Evolutionary conservation across 495 filamentous ascomycete genomes (phyloP), one percentile per base, ranked within the genome.

Genomic region (Tuber brumale): DNA sequence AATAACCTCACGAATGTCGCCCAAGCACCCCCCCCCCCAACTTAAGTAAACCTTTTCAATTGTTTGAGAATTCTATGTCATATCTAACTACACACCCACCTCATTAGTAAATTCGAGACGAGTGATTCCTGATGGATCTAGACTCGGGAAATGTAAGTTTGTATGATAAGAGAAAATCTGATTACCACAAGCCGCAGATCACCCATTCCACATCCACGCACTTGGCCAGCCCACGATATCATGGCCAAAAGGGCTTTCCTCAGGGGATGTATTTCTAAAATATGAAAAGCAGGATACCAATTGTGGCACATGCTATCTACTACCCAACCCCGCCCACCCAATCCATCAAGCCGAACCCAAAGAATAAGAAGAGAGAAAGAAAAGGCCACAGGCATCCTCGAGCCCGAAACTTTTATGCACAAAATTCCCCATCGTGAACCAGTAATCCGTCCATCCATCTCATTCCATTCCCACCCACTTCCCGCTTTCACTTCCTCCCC

Each of bases 401-500:
- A 66, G 57, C 12, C 27, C 27, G 12, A 31, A 66, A 66, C 14
- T 23, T 27, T 0, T 6, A 66, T 27, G n/a, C 48, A 57, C 9
- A 57, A 57, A 57, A 57, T 57, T 14, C 48, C 9, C 46, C 46
- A 23, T 21, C 46, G n/a, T 51, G 9, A 27, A 27, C 48, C 23
- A 57, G 23, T 57, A 57, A 27, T 57, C 48, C 48, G 21, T 51
- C 48, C 48, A 51, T 51, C 48, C 23, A 3, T 3, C 21, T 18
- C 45, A n/a, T 27, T n/a, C 12, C 23, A 7, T 27, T 23, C 46
- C 46, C 27, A 27, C 57, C 12, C 27, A 4, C 57, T 14, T 14
- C n/a, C 57, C 5, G 27, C 57, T 0, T 16, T 66, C 57, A 66
- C 57, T 66, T 71, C 31, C 70, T 73, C 41, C 79, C 75, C 73